phyloP scores from a whole-genome alignment of 495 filamentous ascomycete genomes.

The Darksidea phi region DNA sequence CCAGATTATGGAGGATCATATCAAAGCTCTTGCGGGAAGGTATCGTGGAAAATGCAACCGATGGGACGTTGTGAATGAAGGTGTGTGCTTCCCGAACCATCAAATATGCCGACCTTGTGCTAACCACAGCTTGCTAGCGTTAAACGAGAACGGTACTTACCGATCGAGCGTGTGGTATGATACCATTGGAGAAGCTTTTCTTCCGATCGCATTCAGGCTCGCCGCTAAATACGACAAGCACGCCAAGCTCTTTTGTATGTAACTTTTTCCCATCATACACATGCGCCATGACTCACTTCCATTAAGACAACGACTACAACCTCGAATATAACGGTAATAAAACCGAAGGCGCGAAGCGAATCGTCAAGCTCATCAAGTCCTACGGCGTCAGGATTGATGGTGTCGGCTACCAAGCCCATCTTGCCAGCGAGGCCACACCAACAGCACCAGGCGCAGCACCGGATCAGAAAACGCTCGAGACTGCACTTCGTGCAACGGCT shows the following conservation, averaged over 20 bases:
- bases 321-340: constrained; percentile 53
- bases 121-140: constrained; percentile 14
- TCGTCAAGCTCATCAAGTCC: constrained; percentile 64
- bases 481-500: not conserved
- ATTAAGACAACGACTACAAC: constrained; percentile 61
- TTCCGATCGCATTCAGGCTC: constrained; percentile 60
- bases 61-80: constrained; percentile 62
- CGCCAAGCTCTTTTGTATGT: constrained; percentile 55
- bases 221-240: constrained; percentile 57
- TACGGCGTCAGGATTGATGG: constrained; percentile 69
- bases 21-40: not conserved
- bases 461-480: not conserved
- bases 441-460: constrained; percentile 9
- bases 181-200: constrained; percentile 55
- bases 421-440: constrained; percentile 49
- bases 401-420: constrained; percentile 65
- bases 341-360: constrained; percentile 57
- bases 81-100: constrained; percentile 64
- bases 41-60: not conserved
- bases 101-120: no score
- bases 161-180: constrained; percentile 57
- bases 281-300: no score
- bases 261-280: no score
- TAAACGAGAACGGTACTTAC: constrained; percentile 61
- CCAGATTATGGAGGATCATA: constrained; percentile 2